These are phyloP conservation scores for Epichloe festucae DNA, from an alignment of 2,329 filamentous ascomycete species.

Conservation along the genomic window DNA sequence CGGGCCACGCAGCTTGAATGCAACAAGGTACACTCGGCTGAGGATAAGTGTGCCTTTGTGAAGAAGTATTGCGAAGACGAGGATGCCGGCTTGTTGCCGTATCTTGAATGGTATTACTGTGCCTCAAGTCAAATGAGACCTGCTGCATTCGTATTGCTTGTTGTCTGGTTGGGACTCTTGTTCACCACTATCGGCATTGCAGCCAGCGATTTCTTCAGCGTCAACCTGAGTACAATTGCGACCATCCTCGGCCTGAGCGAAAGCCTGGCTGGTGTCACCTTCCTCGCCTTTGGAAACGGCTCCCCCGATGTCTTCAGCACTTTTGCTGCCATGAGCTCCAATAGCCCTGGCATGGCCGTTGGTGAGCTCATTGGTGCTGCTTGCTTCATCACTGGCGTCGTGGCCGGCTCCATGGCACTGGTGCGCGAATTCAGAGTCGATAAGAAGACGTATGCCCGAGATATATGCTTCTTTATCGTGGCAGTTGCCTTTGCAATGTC, in stretches of 20 bases:
- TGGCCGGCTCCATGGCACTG: constrained; percentile 92
- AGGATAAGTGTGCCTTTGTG: constrained; percentile 81
- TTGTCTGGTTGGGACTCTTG: constrained; percentile 73
- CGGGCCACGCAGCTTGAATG: constrained; percentile 42
- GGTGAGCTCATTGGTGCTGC: constrained; percentile 92
- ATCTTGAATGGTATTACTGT: constrained; percentile 88
- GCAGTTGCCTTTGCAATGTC: constrained; percentile 78
- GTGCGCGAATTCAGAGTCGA: constrained; percentile 92
- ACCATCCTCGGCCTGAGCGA: constrained; percentile 85
- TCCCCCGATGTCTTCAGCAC: constrained; percentile 98
- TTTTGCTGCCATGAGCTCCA: constrained; percentile 93
- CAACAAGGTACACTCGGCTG: constrained; percentile 60
- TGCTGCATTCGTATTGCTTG: constrained; percentile 65
- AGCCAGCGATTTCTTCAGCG: constrained; percentile 95
- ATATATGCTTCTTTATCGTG: constrained; percentile 83
- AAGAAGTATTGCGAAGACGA: constrained; percentile 72
- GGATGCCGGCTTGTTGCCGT: constrained; percentile 79
- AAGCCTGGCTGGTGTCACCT: constrained; percentile 90
- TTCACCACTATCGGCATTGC: constrained; percentile 97
- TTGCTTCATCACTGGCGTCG: constrained; percentile 90
- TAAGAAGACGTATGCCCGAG: constrained; percentile 77
- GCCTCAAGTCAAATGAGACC: constrained; percentile 52
- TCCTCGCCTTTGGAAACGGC: constrained; percentile 92
- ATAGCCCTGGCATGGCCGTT: constrained; percentile 92
- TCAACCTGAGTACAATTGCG: constrained; percentile 90